Base-by-base conservation (phyloP, 1,139 yeast genomes). In the Blastobotrys aristatus region DNA sequence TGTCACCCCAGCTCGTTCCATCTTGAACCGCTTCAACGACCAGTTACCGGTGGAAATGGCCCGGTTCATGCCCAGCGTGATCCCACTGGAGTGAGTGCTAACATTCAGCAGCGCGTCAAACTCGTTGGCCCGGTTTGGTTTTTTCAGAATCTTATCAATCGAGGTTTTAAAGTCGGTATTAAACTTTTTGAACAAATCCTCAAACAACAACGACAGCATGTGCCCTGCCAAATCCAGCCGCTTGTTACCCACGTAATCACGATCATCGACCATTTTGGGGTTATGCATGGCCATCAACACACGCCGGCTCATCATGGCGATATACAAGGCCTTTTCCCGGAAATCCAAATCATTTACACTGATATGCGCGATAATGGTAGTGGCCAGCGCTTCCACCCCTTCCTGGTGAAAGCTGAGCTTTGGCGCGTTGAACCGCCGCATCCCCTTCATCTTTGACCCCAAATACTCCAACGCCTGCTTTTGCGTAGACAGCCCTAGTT, bases 1-100 rank as follows among this genome's bases (percentile, higher is more conserved):
- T 3, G 99, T 94, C 44, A 92, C 98, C 70, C 99, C 99, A 0
- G 99, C 98, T 55, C 98, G 80, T 71, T 94, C 98, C 99, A 92
- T 92, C 82, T 90, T 92, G 75, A 92, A 92, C 72, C 99, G 88
- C 69, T 92, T 92, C 64, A 92, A 76, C 1, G 97, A 88, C 99
- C 99, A 92, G 65, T 92, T 92, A 58, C 99, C 99, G 0, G 99
- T 92, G 5, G 97, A 90, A 48, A 92, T 92, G 35, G 99, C 97
- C 59, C 98, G 77, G 66, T 90, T 90, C 68, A 92, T 73, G 31
- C 99, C 99, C 66, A 84, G 84, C 14, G 98, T 89, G 56, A 92
- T 90, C 63, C 88, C 89, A 61, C 87, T 85, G 10, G 96, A 85
- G 63, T 90, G 97, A 48, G 89, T 88, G 54, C 87, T 84, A 59